Evolutionary conservation across 495 filamentous ascomycete species (phyloP).

Genomic region (Penicillium chermesinum): DNA sequence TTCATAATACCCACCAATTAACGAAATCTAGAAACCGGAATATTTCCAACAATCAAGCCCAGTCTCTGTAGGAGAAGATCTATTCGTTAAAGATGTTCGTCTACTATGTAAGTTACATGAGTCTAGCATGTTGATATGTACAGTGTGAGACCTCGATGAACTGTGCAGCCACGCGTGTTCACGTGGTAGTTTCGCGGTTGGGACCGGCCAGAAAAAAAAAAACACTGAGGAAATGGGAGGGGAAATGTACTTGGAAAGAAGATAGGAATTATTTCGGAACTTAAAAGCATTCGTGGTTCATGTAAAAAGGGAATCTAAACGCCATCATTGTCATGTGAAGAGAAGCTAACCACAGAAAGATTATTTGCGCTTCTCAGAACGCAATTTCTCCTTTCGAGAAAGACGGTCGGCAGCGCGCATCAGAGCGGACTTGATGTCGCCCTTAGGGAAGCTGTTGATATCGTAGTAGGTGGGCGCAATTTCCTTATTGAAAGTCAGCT

Average conservation of each 20-base stretch:
- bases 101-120: too few species aligned
- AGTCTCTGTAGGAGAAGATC: too few species aligned
- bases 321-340: background rate
- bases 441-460: conserved; percentile 73
- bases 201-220: conserved; percentile 10
- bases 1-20: background rate
- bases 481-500: conserved; percentile 51
- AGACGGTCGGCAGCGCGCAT: conserved; percentile 70
- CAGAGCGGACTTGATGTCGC: conserved; percentile 75
- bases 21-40: too few species aligned
- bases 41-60: too few species aligned
- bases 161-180: too few species aligned
- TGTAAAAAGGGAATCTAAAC: background rate
- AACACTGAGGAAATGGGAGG: too few species aligned
- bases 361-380: conserved; percentile 35
- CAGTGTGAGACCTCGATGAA: too few species aligned
- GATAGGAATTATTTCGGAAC: background rate
- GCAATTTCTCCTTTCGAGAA: conserved; percentile 64
- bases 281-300: background rate
- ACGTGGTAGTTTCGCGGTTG: too few species aligned
- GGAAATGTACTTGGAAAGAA: background rate
- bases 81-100: too few species aligned
- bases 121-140: too few species aligned
- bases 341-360: background rate
- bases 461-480: conserved; percentile 93